Conservation (phyloP, 1,139 yeast species). For the Sugiyamaella novakii region DNA sequence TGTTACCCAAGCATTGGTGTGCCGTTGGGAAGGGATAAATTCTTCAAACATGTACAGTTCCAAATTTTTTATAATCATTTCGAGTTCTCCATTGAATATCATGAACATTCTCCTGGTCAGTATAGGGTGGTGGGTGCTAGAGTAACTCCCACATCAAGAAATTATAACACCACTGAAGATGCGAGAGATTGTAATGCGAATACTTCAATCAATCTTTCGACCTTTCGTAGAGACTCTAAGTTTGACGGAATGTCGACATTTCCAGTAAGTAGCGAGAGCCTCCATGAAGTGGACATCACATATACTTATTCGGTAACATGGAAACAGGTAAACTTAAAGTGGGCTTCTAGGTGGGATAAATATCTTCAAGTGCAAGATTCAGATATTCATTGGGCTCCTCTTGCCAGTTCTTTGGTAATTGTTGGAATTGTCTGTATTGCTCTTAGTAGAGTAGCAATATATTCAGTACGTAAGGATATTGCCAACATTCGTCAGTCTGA, state of each 20-base stretch:
- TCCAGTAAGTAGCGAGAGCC: too few species aligned
- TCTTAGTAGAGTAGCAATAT: constrained; percentile 74
- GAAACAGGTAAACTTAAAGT: constrained; percentile 70
- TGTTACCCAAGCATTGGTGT: constrained; percentile 76
- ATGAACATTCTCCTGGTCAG: constrained; percentile 62
- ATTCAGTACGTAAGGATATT: constrained; percentile 82
- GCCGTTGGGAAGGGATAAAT: constrained; percentile 59
- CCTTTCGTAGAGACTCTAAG: too few species aligned
- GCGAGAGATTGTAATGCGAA: constrained; percentile 41
- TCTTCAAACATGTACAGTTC: not conserved
- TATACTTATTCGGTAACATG: constrained; percentile 70
- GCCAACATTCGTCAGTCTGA: constrained; percentile 85
- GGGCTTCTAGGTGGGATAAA: constrained; percentile 99
- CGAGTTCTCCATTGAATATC: constrained; percentile 78
- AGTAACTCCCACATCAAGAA: constrained; percentile 68
- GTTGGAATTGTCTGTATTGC: constrained; percentile 75
- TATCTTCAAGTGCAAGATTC: constrained; percentile 89
- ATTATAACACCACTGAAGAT: constrained; percentile 47
- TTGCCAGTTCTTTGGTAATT: constrained; percentile 77
- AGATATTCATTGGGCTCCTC: constrained; percentile 91
- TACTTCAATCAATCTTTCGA: constrained; percentile 23
- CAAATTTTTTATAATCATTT: constrained; percentile 68
- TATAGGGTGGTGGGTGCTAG: constrained; percentile 89
- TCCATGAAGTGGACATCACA: constrained; percentile 48
- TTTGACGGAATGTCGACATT: too few species aligned